phyloP scores from a whole-genome alignment of 495 filamentous ascomycete species.

The Tetracladium setigerum region DNA sequence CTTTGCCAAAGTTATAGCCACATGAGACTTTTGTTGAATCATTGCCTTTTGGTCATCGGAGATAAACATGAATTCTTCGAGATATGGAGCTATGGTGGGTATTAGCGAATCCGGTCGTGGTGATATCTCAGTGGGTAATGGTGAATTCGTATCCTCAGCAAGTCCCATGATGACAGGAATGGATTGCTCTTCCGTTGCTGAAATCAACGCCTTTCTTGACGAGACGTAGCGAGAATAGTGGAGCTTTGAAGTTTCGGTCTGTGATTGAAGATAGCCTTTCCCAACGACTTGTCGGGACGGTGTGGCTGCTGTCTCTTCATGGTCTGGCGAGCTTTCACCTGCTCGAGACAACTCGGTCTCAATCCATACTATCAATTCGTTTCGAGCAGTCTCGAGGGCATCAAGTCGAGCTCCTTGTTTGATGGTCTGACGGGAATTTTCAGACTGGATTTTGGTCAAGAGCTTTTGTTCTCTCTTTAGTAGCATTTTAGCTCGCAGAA shows the following conservation, averaged over 20 bases:
- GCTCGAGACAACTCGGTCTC: conserved; percentile 56
- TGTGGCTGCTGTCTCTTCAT: conserved; percentile 25
- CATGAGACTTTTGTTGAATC: conserved; percentile 56
- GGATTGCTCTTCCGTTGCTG: background rate
- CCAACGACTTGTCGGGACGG: background rate
- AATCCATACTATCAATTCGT: conserved; percentile 65
- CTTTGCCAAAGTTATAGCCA: conserved; percentile 48
- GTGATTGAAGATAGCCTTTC: conserved; percentile 22
- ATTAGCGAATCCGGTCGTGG: too few relatives aligned
- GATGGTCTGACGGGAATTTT: background rate
- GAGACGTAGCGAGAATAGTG: conserved; percentile 41
- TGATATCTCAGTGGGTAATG: too few relatives aligned
- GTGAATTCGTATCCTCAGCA: too few relatives aligned
- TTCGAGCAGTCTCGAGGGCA: conserved; percentile 43
- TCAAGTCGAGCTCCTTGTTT: conserved; percentile 23
- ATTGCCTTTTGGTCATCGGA: conserved; percentile 53
- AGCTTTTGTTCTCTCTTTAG: conserved; percentile 55
- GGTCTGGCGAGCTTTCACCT: conserved; percentile 29
- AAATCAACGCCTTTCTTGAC: conserved; percentile 36
- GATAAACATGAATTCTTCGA: conserved; percentile 46
- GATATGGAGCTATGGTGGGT: conserved; percentile 34
- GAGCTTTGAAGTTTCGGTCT: conserved; percentile 13
- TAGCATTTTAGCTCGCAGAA: conserved; percentile 53
- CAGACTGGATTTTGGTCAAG: conserved; percentile 46
- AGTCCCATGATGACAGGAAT: too few relatives aligned